Evolutionary conservation across 176 grass and related monocot genomes (phyloP).

Genomic region (Neostapfia colusana): DNA sequence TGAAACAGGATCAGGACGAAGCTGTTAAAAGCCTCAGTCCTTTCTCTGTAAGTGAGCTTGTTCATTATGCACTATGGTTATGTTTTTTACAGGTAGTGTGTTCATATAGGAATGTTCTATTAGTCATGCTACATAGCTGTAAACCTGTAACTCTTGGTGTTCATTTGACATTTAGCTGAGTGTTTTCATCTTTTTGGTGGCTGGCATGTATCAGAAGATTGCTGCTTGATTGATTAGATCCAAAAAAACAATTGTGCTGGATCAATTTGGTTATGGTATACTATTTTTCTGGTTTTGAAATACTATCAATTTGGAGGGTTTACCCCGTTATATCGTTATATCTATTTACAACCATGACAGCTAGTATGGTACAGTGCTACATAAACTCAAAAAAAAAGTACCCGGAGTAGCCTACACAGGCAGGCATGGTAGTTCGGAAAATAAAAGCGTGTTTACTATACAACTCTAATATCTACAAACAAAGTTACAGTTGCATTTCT

Average conservation of each 20-base stretch:
- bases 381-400: too few relatives aligned
- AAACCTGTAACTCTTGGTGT: conserved; percentile 38
- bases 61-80: conserved; percentile 39
- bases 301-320: too few relatives aligned
- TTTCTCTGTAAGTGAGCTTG: conserved; percentile 33
- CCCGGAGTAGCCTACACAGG: too few relatives aligned
- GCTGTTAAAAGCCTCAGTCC: conserved; percentile 32
- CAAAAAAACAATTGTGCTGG: not conserved
- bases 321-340: too few relatives aligned
- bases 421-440: too few relatives aligned
- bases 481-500: too few relatives aligned
- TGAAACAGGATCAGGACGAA: conserved; percentile 47
- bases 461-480: too few relatives aligned
- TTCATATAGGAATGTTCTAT: conserved; percentile 51
- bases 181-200: not conserved
- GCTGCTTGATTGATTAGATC: not conserved
- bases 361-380: too few relatives aligned
- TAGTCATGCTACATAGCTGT: conserved; percentile 40
- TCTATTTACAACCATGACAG: too few relatives aligned
- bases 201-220: not conserved
- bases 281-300: not conserved
- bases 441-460: too few relatives aligned
- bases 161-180: conserved; percentile 14
- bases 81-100: conserved; percentile 41
- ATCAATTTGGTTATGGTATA: conserved; percentile 1